Evolutionary conservation across 2,329 filamentous ascomycete genomes (phyloP).

Genomic region (Fusarium compactum): DNA sequence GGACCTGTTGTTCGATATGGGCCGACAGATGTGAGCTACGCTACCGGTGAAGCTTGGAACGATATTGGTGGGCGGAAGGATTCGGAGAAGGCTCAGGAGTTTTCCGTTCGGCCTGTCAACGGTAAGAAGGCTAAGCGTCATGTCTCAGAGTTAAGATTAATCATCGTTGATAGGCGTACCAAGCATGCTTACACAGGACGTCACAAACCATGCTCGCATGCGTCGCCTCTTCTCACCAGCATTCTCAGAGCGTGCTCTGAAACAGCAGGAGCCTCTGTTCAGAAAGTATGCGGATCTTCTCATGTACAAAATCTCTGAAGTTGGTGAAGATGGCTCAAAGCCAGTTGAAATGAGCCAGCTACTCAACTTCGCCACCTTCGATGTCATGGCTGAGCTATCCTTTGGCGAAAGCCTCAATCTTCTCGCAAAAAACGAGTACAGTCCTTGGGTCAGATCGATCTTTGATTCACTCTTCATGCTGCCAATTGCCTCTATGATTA

Average conservation of each 20-base stretch:
- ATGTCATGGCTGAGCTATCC: conserved; percentile 44
- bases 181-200: conserved; percentile 10
- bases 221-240: conserved; percentile 18
- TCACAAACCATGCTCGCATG: conserved; percentile 4
- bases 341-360: conserved; percentile 17
- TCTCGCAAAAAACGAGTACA: conserved; percentile 40
- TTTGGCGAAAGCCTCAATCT: conserved; percentile 47
- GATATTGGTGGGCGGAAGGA: conserved; percentile 20
- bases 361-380: conserved; percentile 45
- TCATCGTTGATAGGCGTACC: not conserved
- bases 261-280: conserved; percentile 22
- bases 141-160: not conserved
- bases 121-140: not conserved
- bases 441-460: conserved; percentile 46
- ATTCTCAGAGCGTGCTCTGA: conserved; percentile 25
- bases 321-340: conserved; percentile 7
- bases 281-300: conserved; percentile 22
- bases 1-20: conserved; percentile 31
- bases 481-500: not conserved
- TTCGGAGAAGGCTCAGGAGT: conserved; percentile 18
- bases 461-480: conserved; percentile 32
- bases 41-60: conserved; percentile 16
- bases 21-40: conserved; percentile 23
- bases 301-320: conserved; percentile 11
- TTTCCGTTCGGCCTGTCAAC: conserved; percentile 9